These are phyloP conservation scores for Pichia cabralensis DNA, from an alignment of 805 yeast genomes.

Conservation along the genomic window DNA sequence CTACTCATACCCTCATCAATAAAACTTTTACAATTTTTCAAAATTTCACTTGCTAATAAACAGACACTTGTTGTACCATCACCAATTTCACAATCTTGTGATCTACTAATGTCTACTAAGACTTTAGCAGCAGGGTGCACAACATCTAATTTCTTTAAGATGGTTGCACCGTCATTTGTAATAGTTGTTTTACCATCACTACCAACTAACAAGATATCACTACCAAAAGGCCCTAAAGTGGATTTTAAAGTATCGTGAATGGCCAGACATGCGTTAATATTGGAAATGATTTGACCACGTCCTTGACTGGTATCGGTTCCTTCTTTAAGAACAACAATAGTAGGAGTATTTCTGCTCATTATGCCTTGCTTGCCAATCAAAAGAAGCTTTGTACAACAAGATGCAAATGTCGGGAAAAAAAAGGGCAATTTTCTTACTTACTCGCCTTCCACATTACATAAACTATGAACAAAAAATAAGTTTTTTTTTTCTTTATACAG, in stretches of 20 bases:
- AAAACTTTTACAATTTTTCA: constrained; percentile 82
- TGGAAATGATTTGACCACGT: constrained; percentile 86
- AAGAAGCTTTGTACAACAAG: too few relatives aligned
- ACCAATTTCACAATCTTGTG: constrained; percentile 97
- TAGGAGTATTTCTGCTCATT: constrained; percentile 94
- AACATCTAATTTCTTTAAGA: constrained; percentile 80
- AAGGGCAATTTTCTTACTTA: too few relatives aligned
- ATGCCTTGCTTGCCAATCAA: constrained; percentile 66
- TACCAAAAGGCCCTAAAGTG: constrained; percentile 95
- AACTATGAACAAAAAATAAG: not conserved
- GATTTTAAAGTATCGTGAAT: constrained; percentile 93
- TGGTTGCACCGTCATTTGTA: constrained; percentile 98
- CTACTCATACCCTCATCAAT: constrained; percentile 96
- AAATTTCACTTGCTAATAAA: constrained; percentile 85
- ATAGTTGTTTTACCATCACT: constrained; percentile 83
- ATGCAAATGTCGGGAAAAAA: too few relatives aligned
- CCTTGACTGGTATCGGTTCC: constrained; percentile 98
- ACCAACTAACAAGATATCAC: constrained; percentile 79
- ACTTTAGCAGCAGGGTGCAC: constrained; percentile 99
- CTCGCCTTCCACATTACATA: not conserved
- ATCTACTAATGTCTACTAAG: constrained; percentile 85
- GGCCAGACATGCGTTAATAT: constrained; percentile 94
- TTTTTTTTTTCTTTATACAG: constrained; percentile 20
- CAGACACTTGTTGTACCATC: constrained; percentile 98
- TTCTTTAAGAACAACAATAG: constrained; percentile 95